Evolutionary conservation across 2,329 filamentous ascomycete species (phyloP).

Genomic region (Penicillium olsonii): DNA sequence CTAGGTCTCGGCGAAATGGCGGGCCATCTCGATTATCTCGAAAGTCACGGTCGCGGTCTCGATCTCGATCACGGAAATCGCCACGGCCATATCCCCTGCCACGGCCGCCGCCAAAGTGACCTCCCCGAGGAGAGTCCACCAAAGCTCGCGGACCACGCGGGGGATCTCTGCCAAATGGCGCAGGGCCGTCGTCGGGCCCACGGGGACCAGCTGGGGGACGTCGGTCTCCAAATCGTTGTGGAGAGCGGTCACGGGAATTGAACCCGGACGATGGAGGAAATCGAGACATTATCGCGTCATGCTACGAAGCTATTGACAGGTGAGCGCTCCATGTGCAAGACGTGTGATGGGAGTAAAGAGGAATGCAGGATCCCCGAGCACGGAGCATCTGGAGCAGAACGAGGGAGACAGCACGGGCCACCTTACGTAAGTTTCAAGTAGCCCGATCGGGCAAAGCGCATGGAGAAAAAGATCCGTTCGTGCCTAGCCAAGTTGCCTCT

Average conservation of each 20-base stretch:
- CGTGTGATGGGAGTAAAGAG: neutral
- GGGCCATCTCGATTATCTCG: conserved; percentile 44
- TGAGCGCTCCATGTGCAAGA: conserved; percentile 33
- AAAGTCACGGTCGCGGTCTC: conserved; percentile 54
- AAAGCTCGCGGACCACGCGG: conserved; percentile 81
- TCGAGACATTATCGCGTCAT: conserved; percentile 55
- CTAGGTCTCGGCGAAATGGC: conserved; percentile 43
- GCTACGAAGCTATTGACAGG: conserved; percentile 35
- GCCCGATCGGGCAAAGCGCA: conserved; percentile 10
- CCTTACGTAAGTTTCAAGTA: conserved; percentile 1
- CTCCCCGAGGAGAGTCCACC: conserved; percentile 66
- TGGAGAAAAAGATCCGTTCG: neutral
- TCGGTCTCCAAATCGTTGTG: conserved; percentile 70
- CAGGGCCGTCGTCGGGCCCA: conserved; percentile 61
- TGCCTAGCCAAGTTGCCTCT: too few species aligned
- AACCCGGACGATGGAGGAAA: conserved; percentile 65
- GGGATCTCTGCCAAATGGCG: conserved; percentile 64
- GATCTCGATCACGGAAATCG: conserved; percentile 44
- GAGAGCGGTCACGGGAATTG: conserved; percentile 67
- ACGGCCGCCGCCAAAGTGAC: conserved; percentile 38
- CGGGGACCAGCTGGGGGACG: conserved; percentile 58
- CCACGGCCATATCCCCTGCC: conserved; percentile 48
- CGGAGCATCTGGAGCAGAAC: conserved; percentile 6
- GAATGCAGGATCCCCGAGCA: conserved; percentile 12
- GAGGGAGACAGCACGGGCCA: conserved; percentile 11